These are phyloP conservation scores for Ogataea sp. DNA, from an alignment of 805 yeast genomes.

Conservation along the genomic window DNA sequence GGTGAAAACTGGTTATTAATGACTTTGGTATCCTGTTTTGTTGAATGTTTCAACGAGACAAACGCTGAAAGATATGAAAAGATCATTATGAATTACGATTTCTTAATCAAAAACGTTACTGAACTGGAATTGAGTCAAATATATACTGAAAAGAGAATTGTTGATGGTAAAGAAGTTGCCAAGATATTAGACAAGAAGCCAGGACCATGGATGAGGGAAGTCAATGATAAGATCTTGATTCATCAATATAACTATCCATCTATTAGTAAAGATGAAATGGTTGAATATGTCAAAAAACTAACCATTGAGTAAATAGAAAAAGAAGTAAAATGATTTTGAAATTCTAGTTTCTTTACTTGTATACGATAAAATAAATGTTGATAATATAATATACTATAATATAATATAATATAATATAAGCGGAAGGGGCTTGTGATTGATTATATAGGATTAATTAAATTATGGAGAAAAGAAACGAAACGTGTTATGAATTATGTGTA, in stretches of 20 bases:
- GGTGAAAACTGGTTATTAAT: slow-evolving; percentile 43
- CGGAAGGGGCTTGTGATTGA: background rate
- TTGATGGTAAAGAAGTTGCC: slow-evolving; percentile 69
- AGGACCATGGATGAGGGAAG: slow-evolving; percentile 77
- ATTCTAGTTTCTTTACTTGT: too few species aligned
- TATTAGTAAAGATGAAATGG: slow-evolving; percentile 44
- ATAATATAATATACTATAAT: too few species aligned
- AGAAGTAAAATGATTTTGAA: background rate
- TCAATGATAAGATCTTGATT: slow-evolving; percentile 45
- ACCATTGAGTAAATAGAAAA: too few species aligned
- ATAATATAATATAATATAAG: too few species aligned
- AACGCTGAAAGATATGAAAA: slow-evolving; percentile 9
- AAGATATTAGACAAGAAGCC: slow-evolving; percentile 49
- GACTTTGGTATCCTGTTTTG: slow-evolving; percentile 13
- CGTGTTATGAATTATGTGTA: background rate
- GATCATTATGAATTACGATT: slow-evolving; percentile 22
- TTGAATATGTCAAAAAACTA: slow-evolving; percentile 28
- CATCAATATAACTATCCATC: slow-evolving; percentile 79
- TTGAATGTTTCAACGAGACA: slow-evolving; percentile 9
- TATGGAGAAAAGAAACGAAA: background rate
- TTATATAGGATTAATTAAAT: background rate
- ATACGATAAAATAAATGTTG: too few species aligned
- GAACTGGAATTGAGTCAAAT: slow-evolving; percentile 32
- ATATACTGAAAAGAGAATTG: slow-evolving; percentile 48
- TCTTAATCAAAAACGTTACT: slow-evolving; percentile 25